These are phyloP conservation scores for Cruciata laevipes DNA, from an alignment of 257 asterid species.

Conservation along the genomic window DNA sequence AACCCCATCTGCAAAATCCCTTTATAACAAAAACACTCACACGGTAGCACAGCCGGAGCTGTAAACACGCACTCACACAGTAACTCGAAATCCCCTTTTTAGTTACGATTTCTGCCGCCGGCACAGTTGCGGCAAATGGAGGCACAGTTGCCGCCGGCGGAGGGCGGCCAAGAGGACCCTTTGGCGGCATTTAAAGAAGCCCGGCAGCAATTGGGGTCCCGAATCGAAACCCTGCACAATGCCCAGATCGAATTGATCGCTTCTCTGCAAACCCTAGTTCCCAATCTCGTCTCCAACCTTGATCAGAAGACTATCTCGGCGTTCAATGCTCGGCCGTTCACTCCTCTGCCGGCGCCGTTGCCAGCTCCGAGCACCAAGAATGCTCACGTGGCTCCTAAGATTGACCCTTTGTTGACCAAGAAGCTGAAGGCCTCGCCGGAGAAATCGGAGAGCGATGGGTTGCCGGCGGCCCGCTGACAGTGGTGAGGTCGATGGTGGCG, in stretches of 20 bases:
- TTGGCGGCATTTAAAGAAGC: conserved; percentile 45
- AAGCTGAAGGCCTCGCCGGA: conserved; percentile 21
- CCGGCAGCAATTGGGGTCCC: conserved; percentile 62
- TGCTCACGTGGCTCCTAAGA: conserved; percentile 26
- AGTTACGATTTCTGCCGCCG: too few relatives aligned
- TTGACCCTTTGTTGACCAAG: conserved; percentile 19
- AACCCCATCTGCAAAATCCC: neutral
- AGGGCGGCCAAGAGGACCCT: conserved; percentile 38
- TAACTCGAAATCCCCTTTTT: too few relatives aligned
- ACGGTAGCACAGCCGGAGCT: neutral
- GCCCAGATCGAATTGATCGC: conserved; percentile 76
- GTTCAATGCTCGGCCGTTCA: conserved; percentile 47
- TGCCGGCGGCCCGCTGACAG: conserved; percentile 47
- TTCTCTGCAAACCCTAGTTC: conserved; percentile 72
- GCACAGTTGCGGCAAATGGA: too few relatives aligned
- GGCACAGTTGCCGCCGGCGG: conserved; percentile 31
- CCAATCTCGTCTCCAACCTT: conserved; percentile 81
- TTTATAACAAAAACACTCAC: neutral
- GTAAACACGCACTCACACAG: neutral
- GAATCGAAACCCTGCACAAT: conserved; percentile 55
- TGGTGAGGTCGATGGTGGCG: conserved; percentile 86
- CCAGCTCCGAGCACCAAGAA: conserved; percentile 42
- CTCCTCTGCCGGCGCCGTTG: conserved; percentile 63
- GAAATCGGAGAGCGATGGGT: conserved; percentile 34
- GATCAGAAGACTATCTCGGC: conserved; percentile 63